These are phyloP conservation scores for Tilletiaria anomala DNA, from an alignment of 1,284 basidiomycete species.

Conservation along the genomic window DNA sequence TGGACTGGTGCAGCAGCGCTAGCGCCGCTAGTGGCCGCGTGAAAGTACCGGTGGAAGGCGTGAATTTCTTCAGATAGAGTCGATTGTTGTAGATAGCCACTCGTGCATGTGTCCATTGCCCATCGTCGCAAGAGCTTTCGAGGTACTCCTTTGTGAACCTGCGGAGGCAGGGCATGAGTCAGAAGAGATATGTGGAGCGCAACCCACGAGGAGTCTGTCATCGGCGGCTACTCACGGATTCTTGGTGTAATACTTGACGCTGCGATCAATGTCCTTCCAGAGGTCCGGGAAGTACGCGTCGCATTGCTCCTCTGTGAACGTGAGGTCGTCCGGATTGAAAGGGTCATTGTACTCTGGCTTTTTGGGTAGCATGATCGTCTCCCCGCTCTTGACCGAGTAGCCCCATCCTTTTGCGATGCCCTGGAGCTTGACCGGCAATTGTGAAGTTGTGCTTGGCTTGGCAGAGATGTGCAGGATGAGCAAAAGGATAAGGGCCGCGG, in stretches of 20 bases:
- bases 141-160: slow-evolving; percentile 16
- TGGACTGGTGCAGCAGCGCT: slow-evolving; percentile 18
- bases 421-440: not conserved
- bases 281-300: slow-evolving; percentile 30
- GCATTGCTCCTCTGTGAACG: slow-evolving; percentile 28
- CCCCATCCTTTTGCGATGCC: not conserved
- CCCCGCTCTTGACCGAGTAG: not conserved
- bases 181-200: not conserved
- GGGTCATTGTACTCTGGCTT: slow-evolving; percentile 12
- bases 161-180: not conserved
- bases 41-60: slow-evolving; percentile 17
- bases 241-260: slow-evolving; percentile 17
- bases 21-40: slow-evolving; percentile 20
- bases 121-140: slow-evolving; percentile 25
- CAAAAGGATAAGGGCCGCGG: not conserved
- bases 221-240: slow-evolving; percentile 4
- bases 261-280: slow-evolving; percentile 27
- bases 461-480: not conserved
- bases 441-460: not conserved
- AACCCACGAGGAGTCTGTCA: not conserved
- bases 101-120: slow-evolving; percentile 25
- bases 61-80: slow-evolving; percentile 24
- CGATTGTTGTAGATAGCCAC: slow-evolving; percentile 31
- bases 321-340: slow-evolving; percentile 29
- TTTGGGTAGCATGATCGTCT: not conserved